Conservation (phyloP, 805 yeast genomes). For the Cephaloascus fragrans region DNA sequence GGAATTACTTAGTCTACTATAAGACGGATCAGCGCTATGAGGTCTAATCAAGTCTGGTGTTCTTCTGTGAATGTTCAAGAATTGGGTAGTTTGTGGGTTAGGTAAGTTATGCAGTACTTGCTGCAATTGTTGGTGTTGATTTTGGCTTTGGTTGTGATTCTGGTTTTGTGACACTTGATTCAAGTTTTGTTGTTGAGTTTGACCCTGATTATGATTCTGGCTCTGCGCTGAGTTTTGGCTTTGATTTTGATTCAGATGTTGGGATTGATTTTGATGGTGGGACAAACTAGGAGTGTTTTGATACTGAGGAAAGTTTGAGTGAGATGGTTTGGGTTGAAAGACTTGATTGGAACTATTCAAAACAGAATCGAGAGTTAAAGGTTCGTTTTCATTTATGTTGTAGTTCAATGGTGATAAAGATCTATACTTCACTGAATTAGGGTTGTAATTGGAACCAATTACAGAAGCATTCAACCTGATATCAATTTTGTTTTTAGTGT, state of each 20-base stretch:
- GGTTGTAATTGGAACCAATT: slow-evolving; percentile 5
- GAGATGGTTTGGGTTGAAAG: slow-evolving; percentile 4
- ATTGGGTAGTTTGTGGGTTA: slow-evolving; percentile 7
- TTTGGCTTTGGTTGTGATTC: too few species aligned
- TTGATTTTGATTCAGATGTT: too few species aligned
- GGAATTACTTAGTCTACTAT: slow-evolving; percentile 10
- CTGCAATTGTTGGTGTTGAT: too few species aligned
- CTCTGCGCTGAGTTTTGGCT: too few species aligned
- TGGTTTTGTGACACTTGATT: too few species aligned
- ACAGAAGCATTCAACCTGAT: slow-evolving; percentile 1
- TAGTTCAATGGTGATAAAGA: slow-evolving; percentile 16
- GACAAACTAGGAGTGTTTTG: slow-evolving; percentile 1
- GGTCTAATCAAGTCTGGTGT: background rate
- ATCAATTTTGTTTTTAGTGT: slow-evolving; percentile 40
- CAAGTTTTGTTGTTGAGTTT: background rate
- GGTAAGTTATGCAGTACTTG: too few species aligned
- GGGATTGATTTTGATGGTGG: slow-evolving; percentile 13
- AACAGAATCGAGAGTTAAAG: slow-evolving; percentile 27
- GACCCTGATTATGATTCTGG: too few species aligned
- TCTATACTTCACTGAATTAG: slow-evolving; percentile 10
- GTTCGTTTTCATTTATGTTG: slow-evolving; percentile 14
- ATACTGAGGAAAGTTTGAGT: slow-evolving; percentile 1
- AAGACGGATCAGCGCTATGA: background rate
- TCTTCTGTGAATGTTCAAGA: background rate
- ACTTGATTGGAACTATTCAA: slow-evolving; percentile 16